Evolutionary conservation across 2,329 filamentous ascomycete species (phyloP).

Genomic region (Neofusicoccum parvum): DNA sequence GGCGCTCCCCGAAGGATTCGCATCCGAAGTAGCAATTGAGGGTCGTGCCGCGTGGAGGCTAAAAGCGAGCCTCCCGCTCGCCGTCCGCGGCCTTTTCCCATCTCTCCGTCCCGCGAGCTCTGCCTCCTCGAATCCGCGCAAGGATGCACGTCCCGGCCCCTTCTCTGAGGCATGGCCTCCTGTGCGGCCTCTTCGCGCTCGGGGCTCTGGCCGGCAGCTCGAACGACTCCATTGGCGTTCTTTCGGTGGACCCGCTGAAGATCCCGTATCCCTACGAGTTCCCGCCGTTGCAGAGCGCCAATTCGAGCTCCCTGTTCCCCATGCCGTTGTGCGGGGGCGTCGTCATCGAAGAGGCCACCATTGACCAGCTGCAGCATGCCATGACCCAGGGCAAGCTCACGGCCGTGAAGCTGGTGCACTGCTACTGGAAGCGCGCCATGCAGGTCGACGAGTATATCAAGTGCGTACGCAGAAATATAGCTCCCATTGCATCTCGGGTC

Average conservation of each 20-base stretch:
- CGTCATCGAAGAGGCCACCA: conserved; percentile 67
- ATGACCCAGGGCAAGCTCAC: conserved; percentile 60
- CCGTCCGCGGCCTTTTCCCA: too few relatives aligned
- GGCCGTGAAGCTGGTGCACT: conserved; percentile 32
- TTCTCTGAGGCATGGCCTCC: neutral
- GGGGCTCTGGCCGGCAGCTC: neutral
- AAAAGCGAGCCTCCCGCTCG: too few relatives aligned
- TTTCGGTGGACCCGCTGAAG: conserved; percentile 14
- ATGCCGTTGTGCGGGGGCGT: conserved; percentile 65
- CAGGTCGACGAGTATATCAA: conserved; percentile 55
- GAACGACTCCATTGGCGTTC: neutral
- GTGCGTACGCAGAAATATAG: neutral
- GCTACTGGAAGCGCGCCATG: conserved; percentile 57
- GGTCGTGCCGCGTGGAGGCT: too few relatives aligned
- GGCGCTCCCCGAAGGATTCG: too few relatives aligned
- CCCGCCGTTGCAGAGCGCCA: conserved; percentile 25
- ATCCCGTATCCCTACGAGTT: conserved; percentile 40
- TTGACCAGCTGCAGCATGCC: conserved; percentile 66
- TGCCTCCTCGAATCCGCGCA: too few relatives aligned
- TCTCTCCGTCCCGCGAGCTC: too few relatives aligned
- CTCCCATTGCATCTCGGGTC: too few relatives aligned
- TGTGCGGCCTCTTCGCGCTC: neutral
- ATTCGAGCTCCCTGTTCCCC: conserved; percentile 52
- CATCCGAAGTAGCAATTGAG: too few relatives aligned
- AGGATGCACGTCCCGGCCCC: neutral